A percentile compares a stretch with the other conserved stretches of the same genome.
Conservation (phyloP, 2,329 filamentous ascomycete genomes). For the Gaeumannomyces tritici region DNA sequence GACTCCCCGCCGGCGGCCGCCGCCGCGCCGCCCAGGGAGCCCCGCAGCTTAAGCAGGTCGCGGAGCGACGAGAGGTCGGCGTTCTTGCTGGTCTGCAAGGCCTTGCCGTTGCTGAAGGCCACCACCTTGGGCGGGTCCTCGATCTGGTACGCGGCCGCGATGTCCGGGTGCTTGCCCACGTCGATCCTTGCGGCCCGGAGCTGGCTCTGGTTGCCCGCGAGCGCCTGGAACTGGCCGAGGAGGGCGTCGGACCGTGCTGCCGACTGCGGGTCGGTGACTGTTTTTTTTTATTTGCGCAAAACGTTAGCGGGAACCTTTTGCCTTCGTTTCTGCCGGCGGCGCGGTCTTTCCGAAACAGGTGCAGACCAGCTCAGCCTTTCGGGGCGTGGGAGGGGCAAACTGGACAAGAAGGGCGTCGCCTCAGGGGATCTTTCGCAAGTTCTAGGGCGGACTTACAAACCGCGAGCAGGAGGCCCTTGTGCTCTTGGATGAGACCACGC, state of each 20-base stretch:
- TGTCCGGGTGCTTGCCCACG: slow-evolving; percentile 54
- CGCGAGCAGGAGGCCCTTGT: slow-evolving; percentile 67
- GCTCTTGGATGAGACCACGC: slow-evolving; percentile 55
- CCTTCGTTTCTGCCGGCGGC: no score
- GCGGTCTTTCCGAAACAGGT: no score
- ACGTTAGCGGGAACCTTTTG: no score
- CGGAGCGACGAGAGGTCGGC: slow-evolving; percentile 64
- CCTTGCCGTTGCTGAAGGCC: slow-evolving; percentile 65
- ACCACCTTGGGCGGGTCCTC: slow-evolving; percentile 84
- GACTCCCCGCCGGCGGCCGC: no score
- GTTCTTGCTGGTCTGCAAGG: slow-evolving; percentile 61
- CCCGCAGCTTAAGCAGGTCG: slow-evolving; percentile 61
- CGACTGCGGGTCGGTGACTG: no score
- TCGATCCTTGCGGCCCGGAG: slow-evolving; percentile 68
- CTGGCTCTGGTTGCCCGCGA: background rate
- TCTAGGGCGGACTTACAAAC: slow-evolving; percentile 60
- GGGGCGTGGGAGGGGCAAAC: no score
- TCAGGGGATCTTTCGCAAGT: no score
- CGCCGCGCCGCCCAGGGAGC: slow-evolving; percentile 54
- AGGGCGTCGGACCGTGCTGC: slow-evolving; percentile 11
- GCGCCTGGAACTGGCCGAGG: slow-evolving; percentile 8
- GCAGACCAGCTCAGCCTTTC: no score
- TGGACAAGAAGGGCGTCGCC: no score
- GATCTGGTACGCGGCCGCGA: slow-evolving; percentile 65
- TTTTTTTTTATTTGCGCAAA: no score